Evolutionary conservation across 139 green algal species (phyloP).

Genomic region (Pleodorina starrii): DNA sequence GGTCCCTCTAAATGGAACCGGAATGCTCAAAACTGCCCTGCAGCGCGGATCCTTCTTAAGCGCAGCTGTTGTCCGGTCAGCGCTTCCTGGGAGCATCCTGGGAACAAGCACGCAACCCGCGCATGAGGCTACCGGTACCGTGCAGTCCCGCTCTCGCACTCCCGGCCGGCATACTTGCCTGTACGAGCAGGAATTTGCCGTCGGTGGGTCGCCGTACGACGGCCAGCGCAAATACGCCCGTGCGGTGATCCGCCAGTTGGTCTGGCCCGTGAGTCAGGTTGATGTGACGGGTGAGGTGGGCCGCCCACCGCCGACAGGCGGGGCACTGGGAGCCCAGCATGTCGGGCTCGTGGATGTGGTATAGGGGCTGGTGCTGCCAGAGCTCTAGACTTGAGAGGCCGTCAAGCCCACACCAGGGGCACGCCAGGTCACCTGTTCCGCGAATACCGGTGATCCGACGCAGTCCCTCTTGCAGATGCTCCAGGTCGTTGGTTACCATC

Average conservation of each 20-base stretch:
- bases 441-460: not conserved
- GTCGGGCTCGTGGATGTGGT: slow-evolving; percentile 54
- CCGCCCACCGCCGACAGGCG: not conserved
- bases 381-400: slow-evolving; percentile 39
- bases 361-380: slow-evolving; percentile 57
- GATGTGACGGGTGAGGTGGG: slow-evolving; percentile 54
- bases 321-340: not conserved
- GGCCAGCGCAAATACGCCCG: slow-evolving; percentile 57
- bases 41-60: too few relatives aligned
- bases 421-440: not conserved
- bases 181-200: slow-evolving; percentile 60
- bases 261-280: slow-evolving; percentile 43
- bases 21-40: too few relatives aligned
- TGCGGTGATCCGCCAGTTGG: slow-evolving; percentile 33
- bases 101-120: too few relatives aligned
- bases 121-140: too few relatives aligned
- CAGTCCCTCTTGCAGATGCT: not conserved
- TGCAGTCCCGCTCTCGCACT: too few relatives aligned
- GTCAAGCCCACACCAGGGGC: slow-evolving; percentile 52
- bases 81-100: too few relatives aligned
- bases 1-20: too few relatives aligned
- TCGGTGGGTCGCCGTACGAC: slow-evolving; percentile 53
- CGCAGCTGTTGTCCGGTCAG: too few relatives aligned
- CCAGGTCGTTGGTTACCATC: slow-evolving; percentile 41
- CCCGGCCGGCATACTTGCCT: slow-evolving; percentile 40